These are phyloP conservation scores for Ascochyta koolunga DNA, from an alignment of 2,329 filamentous ascomycete genomes.

Conservation along the genomic window DNA sequence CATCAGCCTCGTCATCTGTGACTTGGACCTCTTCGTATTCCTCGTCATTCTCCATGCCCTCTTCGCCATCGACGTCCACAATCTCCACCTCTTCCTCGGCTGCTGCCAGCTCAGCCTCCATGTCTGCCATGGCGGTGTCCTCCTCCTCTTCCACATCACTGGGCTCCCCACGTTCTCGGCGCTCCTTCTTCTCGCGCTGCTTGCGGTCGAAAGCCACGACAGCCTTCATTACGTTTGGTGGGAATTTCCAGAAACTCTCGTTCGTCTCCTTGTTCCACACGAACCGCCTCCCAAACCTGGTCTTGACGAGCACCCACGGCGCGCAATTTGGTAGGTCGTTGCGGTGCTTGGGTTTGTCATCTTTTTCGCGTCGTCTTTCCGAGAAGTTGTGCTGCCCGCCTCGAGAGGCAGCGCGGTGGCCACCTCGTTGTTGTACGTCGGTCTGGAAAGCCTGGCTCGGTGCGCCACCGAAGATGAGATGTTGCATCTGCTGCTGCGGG, in stretches of 20 bases:
- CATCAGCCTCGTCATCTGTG: slow-evolving; percentile 61
- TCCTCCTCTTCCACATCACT: slow-evolving; percentile 42
- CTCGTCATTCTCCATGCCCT: slow-evolving; percentile 62
- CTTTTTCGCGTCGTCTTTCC: slow-evolving; percentile 68
- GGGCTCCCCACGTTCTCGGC: slow-evolving; percentile 53
- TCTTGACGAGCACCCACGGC: slow-evolving; percentile 92
- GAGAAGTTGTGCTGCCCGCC: slow-evolving; percentile 63
- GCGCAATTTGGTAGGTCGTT: slow-evolving; percentile 78
- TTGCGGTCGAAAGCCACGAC: slow-evolving; percentile 70
- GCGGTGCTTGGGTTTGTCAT: slow-evolving; percentile 82
- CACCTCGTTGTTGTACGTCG: slow-evolving; percentile 36
- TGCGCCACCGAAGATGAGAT: slow-evolving; percentile 45
- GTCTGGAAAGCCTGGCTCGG: slow-evolving; percentile 28
- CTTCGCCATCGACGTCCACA: slow-evolving; percentile 46
- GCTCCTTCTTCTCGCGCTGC: slow-evolving; percentile 72
- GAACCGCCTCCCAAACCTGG: slow-evolving; percentile 86
- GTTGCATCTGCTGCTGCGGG: slow-evolving; percentile 57
- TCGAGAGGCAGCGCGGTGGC: slow-evolving; percentile 43
- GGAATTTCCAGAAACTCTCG: slow-evolving; percentile 94
- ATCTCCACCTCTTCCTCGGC: slow-evolving; percentile 41
- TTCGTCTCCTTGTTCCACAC: slow-evolving; percentile 87
- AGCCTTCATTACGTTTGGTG: slow-evolving; percentile 80
- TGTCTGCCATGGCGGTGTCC: slow-evolving; percentile 42
- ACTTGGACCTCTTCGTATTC: slow-evolving; percentile 83
- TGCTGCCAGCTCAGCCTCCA: slow-evolving; percentile 39